Evolutionary conservation across 1,284 basidiomycete species (phyloP).

Genomic region (Trichosporon coremiiforme): DNA sequence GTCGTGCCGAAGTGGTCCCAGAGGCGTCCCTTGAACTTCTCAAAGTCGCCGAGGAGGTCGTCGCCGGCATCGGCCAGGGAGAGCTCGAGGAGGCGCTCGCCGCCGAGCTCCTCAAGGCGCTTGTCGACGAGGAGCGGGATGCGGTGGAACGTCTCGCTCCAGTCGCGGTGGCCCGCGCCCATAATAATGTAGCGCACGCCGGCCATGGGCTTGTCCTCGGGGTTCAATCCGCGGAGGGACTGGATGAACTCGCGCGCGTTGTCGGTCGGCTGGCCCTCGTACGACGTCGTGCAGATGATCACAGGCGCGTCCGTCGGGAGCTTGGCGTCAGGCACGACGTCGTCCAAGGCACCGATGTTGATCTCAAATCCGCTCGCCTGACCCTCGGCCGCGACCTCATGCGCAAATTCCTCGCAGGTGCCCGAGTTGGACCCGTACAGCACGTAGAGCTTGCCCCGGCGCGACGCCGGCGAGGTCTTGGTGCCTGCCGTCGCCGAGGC

Average conservation of each 20-base stretch:
- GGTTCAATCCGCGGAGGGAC: conserved; percentile 23
- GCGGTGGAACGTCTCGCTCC: conserved; percentile 61
- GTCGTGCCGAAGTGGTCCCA: conserved; percentile 11
- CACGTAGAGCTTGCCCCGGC: conserved; percentile 50
- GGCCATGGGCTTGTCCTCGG: conserved; percentile 36
- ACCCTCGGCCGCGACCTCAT: conserved; percentile 59
- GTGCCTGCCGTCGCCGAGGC: conserved; percentile 11
- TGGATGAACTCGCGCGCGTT: conserved; percentile 19
- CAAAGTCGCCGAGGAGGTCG: conserved; percentile 20
- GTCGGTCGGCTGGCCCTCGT: conserved; percentile 57
- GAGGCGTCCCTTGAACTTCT: conserved; percentile 10
- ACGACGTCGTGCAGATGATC: conserved; percentile 61
- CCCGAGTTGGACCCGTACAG: conserved; percentile 58
- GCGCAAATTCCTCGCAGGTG: conserved; percentile 61
- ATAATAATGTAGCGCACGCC: conserved; percentile 60
- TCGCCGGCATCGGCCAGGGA: conserved; percentile 14
- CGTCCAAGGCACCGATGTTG: conserved; percentile 58
- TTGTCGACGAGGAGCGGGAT: conserved; percentile 60
- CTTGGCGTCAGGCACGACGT: conserved; percentile 47
- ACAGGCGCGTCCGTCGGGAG: conserved; percentile 60
- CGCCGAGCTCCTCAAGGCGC: conserved; percentile 56
- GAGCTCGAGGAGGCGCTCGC: conserved; percentile 46
- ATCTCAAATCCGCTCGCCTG: conserved; percentile 58
- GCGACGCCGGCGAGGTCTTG: neutral
- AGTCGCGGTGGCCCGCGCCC: conserved; percentile 63